Evolutionary conservation across 495 filamentous ascomycete genomes (phyloP).

Genomic region (Staphylotrichum longicolle): DNA sequence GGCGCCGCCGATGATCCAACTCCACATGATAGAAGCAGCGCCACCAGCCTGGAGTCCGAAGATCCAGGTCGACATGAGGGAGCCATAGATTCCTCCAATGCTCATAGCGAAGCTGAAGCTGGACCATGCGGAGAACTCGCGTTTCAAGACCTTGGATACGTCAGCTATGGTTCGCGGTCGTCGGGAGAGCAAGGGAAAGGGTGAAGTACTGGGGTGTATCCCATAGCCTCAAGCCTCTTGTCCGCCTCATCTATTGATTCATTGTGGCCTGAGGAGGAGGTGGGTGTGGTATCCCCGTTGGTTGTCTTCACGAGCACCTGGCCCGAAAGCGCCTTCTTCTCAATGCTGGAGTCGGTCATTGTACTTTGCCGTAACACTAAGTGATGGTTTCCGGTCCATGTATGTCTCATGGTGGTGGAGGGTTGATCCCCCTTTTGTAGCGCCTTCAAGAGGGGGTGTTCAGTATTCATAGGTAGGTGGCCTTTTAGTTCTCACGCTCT

Average conservation of each 20-base stretch:
- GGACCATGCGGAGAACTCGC: slow-evolving; percentile 61
- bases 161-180: neutral
- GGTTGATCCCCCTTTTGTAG: too few relatives aligned
- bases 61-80: slow-evolving; percentile 59
- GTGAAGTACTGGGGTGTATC: slow-evolving; percentile 33
- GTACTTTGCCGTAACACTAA: neutral
- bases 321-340: neutral
- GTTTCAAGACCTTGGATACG: slow-evolving; percentile 53
- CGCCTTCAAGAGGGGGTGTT: too few relatives aligned
- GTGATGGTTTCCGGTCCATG: too few relatives aligned
- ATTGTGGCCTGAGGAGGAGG: slow-evolving; percentile 12
- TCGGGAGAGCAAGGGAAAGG: neutral
- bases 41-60: slow-evolving; percentile 62
- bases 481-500: too few relatives aligned
- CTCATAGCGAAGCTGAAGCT: slow-evolving; percentile 64
- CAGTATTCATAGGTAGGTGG: too few relatives aligned
- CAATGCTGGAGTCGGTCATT: neutral
- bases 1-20: slow-evolving; percentile 61
- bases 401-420: too few relatives aligned
- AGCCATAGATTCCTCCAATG: slow-evolving; percentile 60
- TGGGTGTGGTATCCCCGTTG: slow-evolving; percentile 9
- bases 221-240: slow-evolving; percentile 35
- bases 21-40: slow-evolving; percentile 60
- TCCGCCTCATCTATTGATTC: slow-evolving; percentile 30
- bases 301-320: neutral